These are phyloP conservation scores for Agaricus sinodeliciosus DNA, from an alignment of 768 basidiomycete species.

Conservation along the genomic window DNA sequence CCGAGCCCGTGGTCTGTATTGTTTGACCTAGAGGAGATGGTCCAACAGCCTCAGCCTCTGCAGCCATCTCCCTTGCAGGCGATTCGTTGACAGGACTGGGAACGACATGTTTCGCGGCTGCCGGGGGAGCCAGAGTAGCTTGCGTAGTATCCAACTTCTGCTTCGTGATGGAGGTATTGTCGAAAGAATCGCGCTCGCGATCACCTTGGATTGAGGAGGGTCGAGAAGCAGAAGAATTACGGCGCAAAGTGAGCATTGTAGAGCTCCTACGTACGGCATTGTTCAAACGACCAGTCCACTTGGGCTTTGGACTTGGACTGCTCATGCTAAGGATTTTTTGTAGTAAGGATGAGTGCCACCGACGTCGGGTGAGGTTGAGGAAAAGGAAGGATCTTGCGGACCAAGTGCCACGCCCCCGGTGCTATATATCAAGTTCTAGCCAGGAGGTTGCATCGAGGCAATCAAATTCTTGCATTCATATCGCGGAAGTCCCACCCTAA, in stretches of 20 bases:
- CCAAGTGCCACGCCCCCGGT: conserved; percentile 11
- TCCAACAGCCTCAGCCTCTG: conserved; percentile 24
- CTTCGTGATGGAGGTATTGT: conserved; percentile 13
- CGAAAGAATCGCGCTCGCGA: conserved; percentile 14
- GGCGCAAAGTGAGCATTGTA: conserved; percentile 38
- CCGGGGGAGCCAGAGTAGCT: conserved; percentile 15
- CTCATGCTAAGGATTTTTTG: conserved; percentile 9
- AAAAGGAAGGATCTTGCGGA: conserved; percentile 14
- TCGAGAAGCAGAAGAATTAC: conserved; percentile 27
- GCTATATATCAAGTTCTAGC: conserved; percentile 30
- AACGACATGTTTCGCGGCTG: conserved; percentile 12
- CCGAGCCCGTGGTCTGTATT: conserved; percentile 15
- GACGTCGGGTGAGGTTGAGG: conserved; percentile 12
- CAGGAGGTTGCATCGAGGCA: conserved; percentile 42
- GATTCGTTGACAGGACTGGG: conserved; percentile 71
- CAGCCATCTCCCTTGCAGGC: conserved; percentile 51
- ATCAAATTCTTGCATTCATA: conserved; percentile 6
- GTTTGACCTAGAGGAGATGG: conserved; percentile 38
- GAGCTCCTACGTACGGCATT: conserved; percentile 57
- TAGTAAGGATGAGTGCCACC: conserved; percentile 7
- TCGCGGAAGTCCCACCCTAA: conserved; percentile 10
- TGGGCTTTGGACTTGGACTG: conserved; percentile 32
- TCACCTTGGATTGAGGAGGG: conserved; percentile 19
- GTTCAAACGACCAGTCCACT: conserved; percentile 53
- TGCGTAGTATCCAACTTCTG: conserved; percentile 21